A percentile compares a stretch with the other conserved stretches of the same genome.
phyloP scores from a whole-genome alignment of 1,284 basidiomycete species.

The Cutaneotrichosporon mucoides region DNA sequence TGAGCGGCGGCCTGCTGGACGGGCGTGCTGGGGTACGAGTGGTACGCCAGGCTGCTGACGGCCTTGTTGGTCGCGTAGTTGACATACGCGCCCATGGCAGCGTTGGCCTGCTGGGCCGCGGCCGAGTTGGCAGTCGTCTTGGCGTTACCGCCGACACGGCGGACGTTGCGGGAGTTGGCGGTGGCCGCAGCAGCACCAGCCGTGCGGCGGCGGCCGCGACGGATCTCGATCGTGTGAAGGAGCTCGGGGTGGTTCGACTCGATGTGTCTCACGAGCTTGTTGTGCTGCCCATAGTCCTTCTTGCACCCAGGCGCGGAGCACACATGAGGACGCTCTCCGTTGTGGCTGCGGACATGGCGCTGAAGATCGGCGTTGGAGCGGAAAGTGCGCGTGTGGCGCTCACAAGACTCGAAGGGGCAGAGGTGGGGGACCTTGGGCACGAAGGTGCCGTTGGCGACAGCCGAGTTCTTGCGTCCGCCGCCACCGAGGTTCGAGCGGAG shows the following conservation, averaged over 20 bases:
- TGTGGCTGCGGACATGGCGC: slow-evolving; percentile 23
- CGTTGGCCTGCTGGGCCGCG: not conserved
- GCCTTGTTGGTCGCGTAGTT: not conserved
- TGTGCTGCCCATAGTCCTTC: slow-evolving; percentile 24
- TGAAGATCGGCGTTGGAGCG: slow-evolving; percentile 26
- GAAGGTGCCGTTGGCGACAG: slow-evolving; percentile 6
- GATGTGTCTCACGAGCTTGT: slow-evolving; percentile 27
- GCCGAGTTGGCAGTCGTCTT: not conserved
- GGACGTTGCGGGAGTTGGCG: not conserved
- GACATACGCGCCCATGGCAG: not conserved
- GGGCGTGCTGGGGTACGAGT: not conserved
- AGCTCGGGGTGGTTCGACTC: slow-evolving; percentile 19
- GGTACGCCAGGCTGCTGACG: not conserved
- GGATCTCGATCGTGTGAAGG: slow-evolving; percentile 8
- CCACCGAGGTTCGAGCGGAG: not conserved
- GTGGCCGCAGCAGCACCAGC: not conserved
- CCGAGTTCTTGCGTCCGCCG: slow-evolving; percentile 1
- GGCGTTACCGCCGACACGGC: slow-evolving; percentile 1
- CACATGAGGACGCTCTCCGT: slow-evolving; percentile 16
- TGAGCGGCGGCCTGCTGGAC: not conserved
- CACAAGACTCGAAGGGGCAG: slow-evolving; percentile 16
- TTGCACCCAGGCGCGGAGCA: slow-evolving; percentile 17
- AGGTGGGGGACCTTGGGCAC: slow-evolving; percentile 18
- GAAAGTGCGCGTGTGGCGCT: slow-evolving; percentile 18
- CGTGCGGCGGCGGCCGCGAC: slow-evolving; percentile 11